Evolutionary conservation across 129 eudicot genomes (phyloP), one percentile per base, ranked within the genome.

Genomic region (Arctium minus): DNA sequence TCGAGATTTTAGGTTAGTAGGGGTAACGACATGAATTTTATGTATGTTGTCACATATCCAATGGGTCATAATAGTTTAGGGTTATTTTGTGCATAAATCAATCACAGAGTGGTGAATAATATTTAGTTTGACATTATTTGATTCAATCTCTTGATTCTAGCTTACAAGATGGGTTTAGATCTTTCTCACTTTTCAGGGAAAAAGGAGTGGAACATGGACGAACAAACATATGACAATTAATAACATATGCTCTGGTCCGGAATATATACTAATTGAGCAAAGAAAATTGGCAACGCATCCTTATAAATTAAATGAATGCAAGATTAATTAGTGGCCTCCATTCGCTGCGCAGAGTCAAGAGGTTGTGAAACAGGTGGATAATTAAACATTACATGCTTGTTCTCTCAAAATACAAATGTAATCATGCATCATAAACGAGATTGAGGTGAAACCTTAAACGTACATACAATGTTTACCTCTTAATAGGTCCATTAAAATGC

Each of bases 311-410:
- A 30, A 0, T 93, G 84, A 70, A 95, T 0, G 93, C 83, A 1
- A 93, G 97, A 73, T 92, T 92, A 9, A 73, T 92, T 92, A 9
- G 88, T 82, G 0, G 90, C 79, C 81, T 92, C 97, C 97, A 95
- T 92, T 94, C 94, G 0, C 97, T 94, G 35, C 91, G 97, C 6
- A 92, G 97, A 0, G 92, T 93, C 77, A 91, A 94, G 60, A 92
- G 97, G 67, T 92, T 92, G 60, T 95, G 97, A 70, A 95, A 95
- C 0, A 97, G 98, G 2, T 92, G 72, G 86, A 95, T 90, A 91
- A 78, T 0, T 97, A 37, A 37, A 37, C 40, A 37, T 89, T 6
- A 91, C 93, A 5, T 90, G 91, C 39, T 95, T 95, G 72, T 95
- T 93, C 85, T 91, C 94, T 0, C 94, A 97, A 7, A 92, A 9